Percentiles rank a stretch among this genome's conserved stretches.
Evolutionary conservation across 2,329 filamentous ascomycete genomes (phyloP).

Genomic region (Colletotrichum simmondsii): DNA sequence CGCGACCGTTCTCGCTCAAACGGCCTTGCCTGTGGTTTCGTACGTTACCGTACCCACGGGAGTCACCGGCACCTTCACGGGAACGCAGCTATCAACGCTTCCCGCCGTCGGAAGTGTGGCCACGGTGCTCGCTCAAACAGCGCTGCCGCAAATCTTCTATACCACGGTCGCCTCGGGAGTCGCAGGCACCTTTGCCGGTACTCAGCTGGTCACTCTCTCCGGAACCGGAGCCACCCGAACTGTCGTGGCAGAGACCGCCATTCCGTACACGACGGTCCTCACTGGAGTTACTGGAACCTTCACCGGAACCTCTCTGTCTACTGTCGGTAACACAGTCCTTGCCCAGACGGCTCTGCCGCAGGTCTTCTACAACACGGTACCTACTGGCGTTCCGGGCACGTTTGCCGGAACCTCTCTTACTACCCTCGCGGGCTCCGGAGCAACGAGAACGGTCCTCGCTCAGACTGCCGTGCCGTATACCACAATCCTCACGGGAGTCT

Average conservation of each 20-base stretch:
- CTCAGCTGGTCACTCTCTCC: background rate
- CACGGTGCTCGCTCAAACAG: constrained; percentile 8
- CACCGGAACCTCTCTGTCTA: background rate
- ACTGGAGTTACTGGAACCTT: background rate
- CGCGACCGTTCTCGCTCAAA: background rate
- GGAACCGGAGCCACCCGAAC: background rate
- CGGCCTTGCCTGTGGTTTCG: background rate
- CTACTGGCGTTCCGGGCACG: background rate
- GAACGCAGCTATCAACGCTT: background rate
- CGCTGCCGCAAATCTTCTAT: background rate
- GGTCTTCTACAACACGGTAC: background rate
- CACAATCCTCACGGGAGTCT: background rate
- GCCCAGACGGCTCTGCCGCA: background rate
- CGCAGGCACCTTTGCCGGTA: background rate
- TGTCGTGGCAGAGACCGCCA: constrained; percentile 4
- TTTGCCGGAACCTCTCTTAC: background rate
- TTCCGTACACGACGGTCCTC: background rate
- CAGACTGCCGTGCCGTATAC: background rate
- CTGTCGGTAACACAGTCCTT: background rate
- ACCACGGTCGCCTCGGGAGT: background rate
- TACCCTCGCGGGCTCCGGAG: background rate
- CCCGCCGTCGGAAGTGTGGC: background rate
- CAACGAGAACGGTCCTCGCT: background rate
- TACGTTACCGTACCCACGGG: constrained; percentile 6
- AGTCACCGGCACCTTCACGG: background rate